A percentile compares a stretch with the other conserved stretches of the same genome.
These are phyloP conservation scores for Hypocreales sp. DNA, from an alignment of 2,329 filamentous ascomycete genomes.

Conservation along the genomic window DNA sequence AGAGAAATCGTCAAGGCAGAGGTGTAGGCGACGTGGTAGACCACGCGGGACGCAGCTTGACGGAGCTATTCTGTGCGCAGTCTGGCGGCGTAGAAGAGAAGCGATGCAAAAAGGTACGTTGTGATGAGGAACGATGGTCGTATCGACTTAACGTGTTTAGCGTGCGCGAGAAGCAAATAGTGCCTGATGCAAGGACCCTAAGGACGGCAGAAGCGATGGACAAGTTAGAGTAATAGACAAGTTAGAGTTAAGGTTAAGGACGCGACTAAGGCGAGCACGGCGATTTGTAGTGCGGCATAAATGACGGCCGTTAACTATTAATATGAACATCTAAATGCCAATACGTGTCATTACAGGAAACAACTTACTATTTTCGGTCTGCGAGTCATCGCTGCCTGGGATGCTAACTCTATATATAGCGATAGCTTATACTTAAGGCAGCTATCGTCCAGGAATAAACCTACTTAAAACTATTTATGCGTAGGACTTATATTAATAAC, in stretches of 20 bases:
- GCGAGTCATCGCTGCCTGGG: no score
- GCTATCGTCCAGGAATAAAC: no score
- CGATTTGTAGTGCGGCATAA: slow-evolving; percentile 11
- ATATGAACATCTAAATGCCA: neutral
- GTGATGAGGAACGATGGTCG: slow-evolving; percentile 16
- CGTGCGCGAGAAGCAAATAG: slow-evolving; percentile 13
- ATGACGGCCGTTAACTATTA: slow-evolving; percentile 8
- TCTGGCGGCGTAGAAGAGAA: slow-evolving; percentile 16
- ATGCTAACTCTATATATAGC: no score
- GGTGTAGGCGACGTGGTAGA: slow-evolving; percentile 10
- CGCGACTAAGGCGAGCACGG: slow-evolving; percentile 10
- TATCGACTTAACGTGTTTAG: slow-evolving; percentile 17
- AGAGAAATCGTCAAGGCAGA: slow-evolving; percentile 9
- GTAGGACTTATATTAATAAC: no score
- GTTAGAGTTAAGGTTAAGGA: slow-evolving; percentile 10
- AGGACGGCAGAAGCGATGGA: slow-evolving; percentile 14
- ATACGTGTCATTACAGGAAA: neutral
- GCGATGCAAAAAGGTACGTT: slow-evolving; percentile 12
- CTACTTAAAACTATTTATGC: no score
- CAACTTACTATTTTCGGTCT: slow-evolving; percentile 11
- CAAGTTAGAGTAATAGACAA: slow-evolving; percentile 14
- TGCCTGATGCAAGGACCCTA: slow-evolving; percentile 11
- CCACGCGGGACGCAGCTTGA: no score
- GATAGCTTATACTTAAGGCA: no score
- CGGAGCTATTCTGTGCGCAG: slow-evolving; percentile 17